Evolutionary conservation across 768 basidiomycete genomes (phyloP).

Genomic region (Psilocybe subaeruginosa): DNA sequence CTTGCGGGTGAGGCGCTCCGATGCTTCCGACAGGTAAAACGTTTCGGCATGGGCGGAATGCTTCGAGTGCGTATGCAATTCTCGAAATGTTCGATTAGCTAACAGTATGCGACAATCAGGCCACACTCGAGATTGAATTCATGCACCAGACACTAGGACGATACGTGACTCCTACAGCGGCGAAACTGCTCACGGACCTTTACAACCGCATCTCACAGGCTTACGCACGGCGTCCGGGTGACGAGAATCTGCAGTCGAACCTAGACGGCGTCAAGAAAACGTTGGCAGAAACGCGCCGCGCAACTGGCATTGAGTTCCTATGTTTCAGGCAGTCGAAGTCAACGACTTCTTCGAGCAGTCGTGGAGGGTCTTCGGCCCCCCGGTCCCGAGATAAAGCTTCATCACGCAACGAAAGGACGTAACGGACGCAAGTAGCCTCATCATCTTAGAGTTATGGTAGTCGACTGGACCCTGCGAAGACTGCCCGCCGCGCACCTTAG

Average conservation of each 20-base stretch:
- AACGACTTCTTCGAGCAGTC: constrained; percentile 33
- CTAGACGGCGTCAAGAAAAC: constrained; percentile 93
- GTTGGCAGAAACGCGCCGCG: constrained; percentile 82
- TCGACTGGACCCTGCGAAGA: not conserved
- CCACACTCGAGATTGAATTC: constrained; percentile 98
- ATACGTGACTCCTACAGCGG: constrained; percentile 82
- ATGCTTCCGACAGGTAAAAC: constrained; percentile 86
- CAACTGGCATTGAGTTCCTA: constrained; percentile 93
- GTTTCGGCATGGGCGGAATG: constrained; percentile 99
- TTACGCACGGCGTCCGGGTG: constrained; percentile 83
- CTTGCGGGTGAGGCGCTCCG: constrained; percentile 81
- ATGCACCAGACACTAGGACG: constrained; percentile 94
- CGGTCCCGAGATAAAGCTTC: constrained; percentile 31
- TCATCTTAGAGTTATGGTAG: not conserved
- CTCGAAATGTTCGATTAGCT: not conserved
- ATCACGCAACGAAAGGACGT: constrained; percentile 22
- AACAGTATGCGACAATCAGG: constrained; percentile 47
- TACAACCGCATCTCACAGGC: constrained; percentile 95
- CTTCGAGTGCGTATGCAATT: constrained; percentile 67
- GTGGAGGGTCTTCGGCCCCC: constrained; percentile 20
- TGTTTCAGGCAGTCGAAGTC: constrained; percentile 83
- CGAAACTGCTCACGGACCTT: constrained; percentile 84
- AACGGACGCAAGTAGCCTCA: not conserved
- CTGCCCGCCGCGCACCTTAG: not conserved
- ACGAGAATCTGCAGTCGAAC: constrained; percentile 84